These are phyloP conservation scores for Trichoderma afroharzianum DNA, from an alignment of 2,329 filamentous ascomycete genomes.

Conservation along the genomic window DNA sequence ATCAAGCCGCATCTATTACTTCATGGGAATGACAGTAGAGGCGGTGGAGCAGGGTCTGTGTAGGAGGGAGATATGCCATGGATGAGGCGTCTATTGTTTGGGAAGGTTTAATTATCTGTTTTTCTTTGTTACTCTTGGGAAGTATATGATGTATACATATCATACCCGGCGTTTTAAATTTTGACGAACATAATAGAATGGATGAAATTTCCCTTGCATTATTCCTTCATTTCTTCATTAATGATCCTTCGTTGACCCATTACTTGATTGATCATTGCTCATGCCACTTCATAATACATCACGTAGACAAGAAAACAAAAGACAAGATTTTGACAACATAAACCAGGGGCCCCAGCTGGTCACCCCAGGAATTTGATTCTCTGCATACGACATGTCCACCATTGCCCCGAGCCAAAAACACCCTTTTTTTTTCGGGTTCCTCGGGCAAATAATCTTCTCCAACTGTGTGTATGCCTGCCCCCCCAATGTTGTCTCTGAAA, in stretches of 20 bases:
- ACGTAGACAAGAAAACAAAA: background rate
- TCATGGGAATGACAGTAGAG: constrained; percentile 54
- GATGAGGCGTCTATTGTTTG: background rate
- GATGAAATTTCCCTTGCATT: background rate
- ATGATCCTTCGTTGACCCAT: background rate
- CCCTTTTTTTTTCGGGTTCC: background rate
- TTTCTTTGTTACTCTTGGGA: background rate
- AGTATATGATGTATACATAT: constrained; percentile 14
- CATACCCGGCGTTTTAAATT: constrained; percentile 15
- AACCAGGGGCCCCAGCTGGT: background rate
- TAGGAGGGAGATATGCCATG: constrained; percentile 14
- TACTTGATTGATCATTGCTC: background rate
- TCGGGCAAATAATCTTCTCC: background rate
- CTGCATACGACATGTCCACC: background rate
- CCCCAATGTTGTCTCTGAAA: background rate
- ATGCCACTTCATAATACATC: background rate
- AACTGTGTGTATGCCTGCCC: background rate
- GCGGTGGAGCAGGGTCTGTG: constrained; percentile 28
- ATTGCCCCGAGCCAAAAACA: background rate
- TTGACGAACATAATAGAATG: constrained; percentile 12
- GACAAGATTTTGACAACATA: background rate
- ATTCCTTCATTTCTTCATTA: background rate
- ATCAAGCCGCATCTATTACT: constrained; percentile 89
- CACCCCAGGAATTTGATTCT: background rate
- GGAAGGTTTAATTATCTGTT: background rate